Conservation (phyloP, 345 rosid species). For the Aegle marmelos region DNA sequence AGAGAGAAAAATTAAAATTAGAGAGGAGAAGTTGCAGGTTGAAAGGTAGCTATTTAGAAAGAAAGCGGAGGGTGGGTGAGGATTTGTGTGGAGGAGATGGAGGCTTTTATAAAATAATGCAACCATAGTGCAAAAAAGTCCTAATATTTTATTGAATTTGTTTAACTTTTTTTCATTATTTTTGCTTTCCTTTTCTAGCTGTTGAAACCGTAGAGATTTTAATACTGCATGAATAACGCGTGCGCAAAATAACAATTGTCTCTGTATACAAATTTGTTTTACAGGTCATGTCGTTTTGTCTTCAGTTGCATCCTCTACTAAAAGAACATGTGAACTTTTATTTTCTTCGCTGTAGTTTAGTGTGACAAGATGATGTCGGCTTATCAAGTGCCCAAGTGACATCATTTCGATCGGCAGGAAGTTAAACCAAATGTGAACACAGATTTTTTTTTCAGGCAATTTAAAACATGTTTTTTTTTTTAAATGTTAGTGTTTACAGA, state of each 20-base stretch:
- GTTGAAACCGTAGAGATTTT: neutral
- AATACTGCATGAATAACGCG: conserved; percentile 17
- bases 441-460: too few relatives aligned
- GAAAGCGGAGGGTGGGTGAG: neutral
- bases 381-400: neutral
- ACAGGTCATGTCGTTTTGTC: neutral
- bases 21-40: neutral
- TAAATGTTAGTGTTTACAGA: too few relatives aligned
- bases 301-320: neutral
- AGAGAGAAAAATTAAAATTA: neutral
- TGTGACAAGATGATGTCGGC: neutral
- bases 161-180: too few relatives aligned
- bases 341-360: neutral
- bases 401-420: neutral
- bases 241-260: conserved; percentile 3
- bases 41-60: neutral
- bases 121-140: neutral
- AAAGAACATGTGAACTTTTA: neutral
- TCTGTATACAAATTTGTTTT: too few relatives aligned
- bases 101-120: neutral
- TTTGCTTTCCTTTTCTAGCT: neutral
- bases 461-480: too few relatives aligned
- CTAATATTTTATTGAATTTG: too few relatives aligned
- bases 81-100: neutral
- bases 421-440: too few relatives aligned